Base-by-base conservation (phyloP, 2,329 filamentous ascomycete genomes). In the Scytalidium lignicola region DNA sequence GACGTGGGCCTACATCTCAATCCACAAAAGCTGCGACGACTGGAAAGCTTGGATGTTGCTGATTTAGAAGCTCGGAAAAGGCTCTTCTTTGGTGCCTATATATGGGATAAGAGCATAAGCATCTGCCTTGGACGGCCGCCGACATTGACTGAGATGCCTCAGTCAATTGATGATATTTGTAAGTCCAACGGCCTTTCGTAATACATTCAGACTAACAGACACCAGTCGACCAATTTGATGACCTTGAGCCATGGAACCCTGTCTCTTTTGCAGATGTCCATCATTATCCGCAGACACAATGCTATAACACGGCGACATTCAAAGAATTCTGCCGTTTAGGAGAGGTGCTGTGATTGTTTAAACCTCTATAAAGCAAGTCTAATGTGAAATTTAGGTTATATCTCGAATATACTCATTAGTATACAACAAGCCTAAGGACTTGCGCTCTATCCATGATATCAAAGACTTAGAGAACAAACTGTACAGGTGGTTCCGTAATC, bases 21-120 rank as follows among this genome's bases (percentile, higher is more conserved):
- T 37, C 48, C 46, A 42, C 42, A 50, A 22, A 55, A 49, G 32
- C 21, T 48, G n/a, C 22, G 43, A 13, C 45, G 45, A 26, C 37
- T 53, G 18, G 49, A 58, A 26, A 52, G 48, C 19, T 44, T 54
- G 12, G 52, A 52, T 21, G 53, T 53, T 28, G 51, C 53, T 44
- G 53, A 56, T 23, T 23, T 57, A 10, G 56, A 58, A 44, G 51
- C 53, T 10, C 20, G 56, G 15, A 58, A 57, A 43, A 44, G 56
- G 8, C 42, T 58, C 9, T 55, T 53, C 19, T 37, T 55, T 13
- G 54, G 53, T 13, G 53, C 49, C 8, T 58, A 54, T 47, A 45
- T 49, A 12, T 58, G 56, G 56, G 56, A 58, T 21, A 58, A 58
- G 53, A 54, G 53, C 19, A 55, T 58, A 23, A 58, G 56, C 37